Base-by-base conservation (phyloP, 257 asterid species). In the Plectranthus barbatus region DNA sequence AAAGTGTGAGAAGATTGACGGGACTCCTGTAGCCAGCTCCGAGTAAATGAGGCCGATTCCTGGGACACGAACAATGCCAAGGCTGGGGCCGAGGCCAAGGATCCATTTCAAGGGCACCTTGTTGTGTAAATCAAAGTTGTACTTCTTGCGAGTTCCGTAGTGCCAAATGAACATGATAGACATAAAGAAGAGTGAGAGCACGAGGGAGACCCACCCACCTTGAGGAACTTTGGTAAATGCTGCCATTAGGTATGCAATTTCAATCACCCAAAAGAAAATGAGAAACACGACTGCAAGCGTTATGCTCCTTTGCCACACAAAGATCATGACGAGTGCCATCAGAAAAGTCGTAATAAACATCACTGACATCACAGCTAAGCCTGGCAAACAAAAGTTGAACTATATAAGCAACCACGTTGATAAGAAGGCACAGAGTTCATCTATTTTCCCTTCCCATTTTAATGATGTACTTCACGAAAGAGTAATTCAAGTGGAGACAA, bases 121-220 rank as follows among this genome's bases (percentile, higher is more conserved):
- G 81, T 89, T 92, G 65, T 92, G 93, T 52, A 92, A 60, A 72
- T 92, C 98, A 42, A 80, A 92, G 81, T 77, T 85, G 86, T 92
- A 92, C 72, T 92, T 92, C 81, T 79, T 80, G 66, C 89, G 87
- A 17, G 95, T 92, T 41, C 98, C 98, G 5, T 92, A 84, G 79
- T 92, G 95, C 98, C 98, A 92, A 37, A 89, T 84, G 46, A 77
- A 84, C 97, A 92, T 92, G 73, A 89, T 48, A 37, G 61, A 60
- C 95, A 86, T 69, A 65, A 92, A 89, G 70, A 85, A 55, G 48
- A 82, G 65, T 49, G 97, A 59, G 57, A 92, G 91, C 5, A 80
- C 82, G 39, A 91, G 79, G 49, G 97, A 91, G 66, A 88, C 84
- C 98, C 97, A 91, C 44, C 97, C 98, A 50, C 98, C 97, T 77